Base-by-base conservation (phyloP, 192 early-diverging fungal species). In the Mortierella claussenii region DNA sequence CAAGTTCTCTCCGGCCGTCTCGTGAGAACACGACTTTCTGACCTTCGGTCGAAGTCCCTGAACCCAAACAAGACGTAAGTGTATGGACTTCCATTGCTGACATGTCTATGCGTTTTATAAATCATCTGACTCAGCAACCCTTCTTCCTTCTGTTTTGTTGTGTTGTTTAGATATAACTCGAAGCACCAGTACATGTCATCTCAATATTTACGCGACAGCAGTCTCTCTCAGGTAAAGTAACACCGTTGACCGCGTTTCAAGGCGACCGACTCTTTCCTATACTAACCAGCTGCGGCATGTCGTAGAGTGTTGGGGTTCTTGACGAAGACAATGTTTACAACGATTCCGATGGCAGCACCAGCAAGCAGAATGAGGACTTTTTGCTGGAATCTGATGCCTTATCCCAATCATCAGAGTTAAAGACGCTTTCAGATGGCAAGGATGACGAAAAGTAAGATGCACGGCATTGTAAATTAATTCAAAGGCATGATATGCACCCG, bases 151-250 rank as follows among this genome's bases (percentile, higher is more conserved):
- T n/a, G 9, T 6, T 17, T 65, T 37, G 12, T 26, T 28, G 32
- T 44, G 20, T 30, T 23, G 34, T 36, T 3, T 65, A 76, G 73
- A 15, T 56, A 42, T 33, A 61, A 7, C 45, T 32, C 60, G 4
- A 61, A 60, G n/a, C 67, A 56, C 40, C 79, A 83, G 28, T 84
- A 90, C 59, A 56, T 88, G 31, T 84, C 85, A 2, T 86, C 86
- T 2, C 86, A 87, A 53, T 89, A 80, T 57, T 61, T 90, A 21
- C 65, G 79, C 8, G 88, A 87, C 27, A 88, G 85, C 63, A 89
- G 87, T 61, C 53, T 90, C 30, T 87, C 85, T 30, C 86, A 87
- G 79, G 85, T 87, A 50, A 58, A 20, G 23, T 67, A 15, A n/a
- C n/a, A n/a, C n/a, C n/a, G n/a, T n/a, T n/a, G n/a, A n/a, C n/a